Base-by-base conservation (phyloP, 2,329 filamentous ascomycete genomes). In the Venturia oleaginea region DNA sequence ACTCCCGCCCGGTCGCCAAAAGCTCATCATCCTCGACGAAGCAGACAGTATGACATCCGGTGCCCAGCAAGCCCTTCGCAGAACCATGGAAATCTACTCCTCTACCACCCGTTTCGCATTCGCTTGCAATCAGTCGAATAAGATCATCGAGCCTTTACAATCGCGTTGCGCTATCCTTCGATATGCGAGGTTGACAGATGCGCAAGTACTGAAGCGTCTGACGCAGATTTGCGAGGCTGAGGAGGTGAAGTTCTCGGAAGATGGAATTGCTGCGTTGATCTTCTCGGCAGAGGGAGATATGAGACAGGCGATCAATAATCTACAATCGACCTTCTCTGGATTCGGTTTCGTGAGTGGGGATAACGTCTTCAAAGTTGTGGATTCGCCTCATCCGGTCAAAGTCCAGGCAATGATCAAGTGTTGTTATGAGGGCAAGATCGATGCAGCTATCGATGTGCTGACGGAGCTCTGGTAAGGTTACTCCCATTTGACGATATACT, bases 1-100 rank as follows among this genome's bases (percentile, higher is more conserved):
- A 1, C 82, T 99, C 15, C 92, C 94, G 0, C 80, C 87, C 0
- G 94, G 94, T 10, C 85, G 92, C 64, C 94, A 99, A 76, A 99
- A 99, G 80, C 81, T 99, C 61, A 91, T 99, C 61, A 97, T 99
- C 69, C 86, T 99, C 65, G 94, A 99, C 76, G 94, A 99, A 80
- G 94, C 94, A 66, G 94, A 99, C 62, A 86, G 84, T 72, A 99
- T 99, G 94, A 99, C 94, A 0, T 90, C 90, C 30, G 94, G 94
- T 63, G 94, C 94, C 2, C 94, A 99, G 75, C 94, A 97, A 77
- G 94, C 94, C 24, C 83, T 99, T 42, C 86, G 94, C 69, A 84
- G 94, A 67, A 99, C 94, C 0, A 99, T 99, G 94, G 94, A 99
- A 76, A 99, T 97, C 62, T 97, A 97, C 79, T 95, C 91, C 51